phyloP scores from a whole-genome alignment of 2,329 filamentous ascomycete species.

The Tolypocladium guangdongense region DNA sequence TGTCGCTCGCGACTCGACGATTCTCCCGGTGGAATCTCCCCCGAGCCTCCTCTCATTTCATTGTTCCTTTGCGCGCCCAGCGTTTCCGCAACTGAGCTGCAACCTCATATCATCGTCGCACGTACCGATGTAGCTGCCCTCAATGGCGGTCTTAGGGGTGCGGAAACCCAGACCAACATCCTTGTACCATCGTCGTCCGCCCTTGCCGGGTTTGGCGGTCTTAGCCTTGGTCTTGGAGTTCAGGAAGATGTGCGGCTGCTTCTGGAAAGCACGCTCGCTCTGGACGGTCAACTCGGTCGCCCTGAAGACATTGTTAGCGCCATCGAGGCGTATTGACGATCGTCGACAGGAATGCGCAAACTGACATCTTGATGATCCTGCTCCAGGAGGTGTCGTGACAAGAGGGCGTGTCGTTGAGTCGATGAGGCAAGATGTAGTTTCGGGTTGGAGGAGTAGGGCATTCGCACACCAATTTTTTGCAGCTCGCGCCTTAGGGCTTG shows the following conservation, averaged over 20 bases:
- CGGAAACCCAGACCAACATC: constrained; percentile 98
- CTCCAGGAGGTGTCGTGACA: constrained; percentile 27
- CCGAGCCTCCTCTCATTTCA: background rate
- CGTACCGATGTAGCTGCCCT: constrained; percentile 98
- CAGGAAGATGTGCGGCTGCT: constrained; percentile 99
- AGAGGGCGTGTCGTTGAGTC: constrained; percentile 27
- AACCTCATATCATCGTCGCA: constrained; percentile 20
- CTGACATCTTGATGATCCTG: constrained; percentile 35
- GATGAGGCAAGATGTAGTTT: constrained; percentile 24
- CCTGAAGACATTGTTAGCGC: constrained; percentile 47
- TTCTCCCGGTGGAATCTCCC: background rate
- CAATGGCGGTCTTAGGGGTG: constrained; percentile 97
- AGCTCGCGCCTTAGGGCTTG: constrained; percentile 27
- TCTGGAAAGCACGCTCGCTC: constrained; percentile 99
- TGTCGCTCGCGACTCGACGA: constrained; percentile 1
- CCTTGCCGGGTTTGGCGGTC: constrained; percentile 80
- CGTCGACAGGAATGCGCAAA: constrained; percentile 9
- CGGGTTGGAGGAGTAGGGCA: constrained; percentile 27
- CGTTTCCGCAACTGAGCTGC: background rate
- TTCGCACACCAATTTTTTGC: constrained; percentile 22
- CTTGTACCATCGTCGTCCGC: constrained; percentile 93
- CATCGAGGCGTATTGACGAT: constrained; percentile 8
- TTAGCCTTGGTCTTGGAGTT: constrained; percentile 90
- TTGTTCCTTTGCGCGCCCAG: background rate
- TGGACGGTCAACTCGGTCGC: constrained; percentile 98